phyloP scores from a whole-genome alignment of 768 basidiomycete genomes.

The Kwoniella sp. region DNA sequence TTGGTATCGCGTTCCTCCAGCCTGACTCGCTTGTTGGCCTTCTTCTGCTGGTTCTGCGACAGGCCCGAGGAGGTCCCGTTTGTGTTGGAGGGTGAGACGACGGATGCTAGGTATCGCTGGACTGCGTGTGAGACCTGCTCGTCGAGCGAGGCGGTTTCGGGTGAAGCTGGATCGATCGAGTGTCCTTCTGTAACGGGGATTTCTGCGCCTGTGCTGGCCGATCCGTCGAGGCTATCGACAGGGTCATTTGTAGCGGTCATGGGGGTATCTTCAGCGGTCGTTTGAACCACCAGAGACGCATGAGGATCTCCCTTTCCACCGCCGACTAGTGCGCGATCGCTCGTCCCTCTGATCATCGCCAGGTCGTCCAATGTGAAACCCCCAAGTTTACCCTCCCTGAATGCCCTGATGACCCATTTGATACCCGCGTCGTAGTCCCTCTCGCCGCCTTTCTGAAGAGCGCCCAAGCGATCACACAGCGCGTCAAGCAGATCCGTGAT shows the following conservation, averaged over 20 bases:
- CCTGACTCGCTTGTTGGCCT: constrained; percentile 4
- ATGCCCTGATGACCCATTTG: constrained; percentile 78
- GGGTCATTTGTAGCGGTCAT: background rate
- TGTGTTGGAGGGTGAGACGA: background rate
- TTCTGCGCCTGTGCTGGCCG: background rate
- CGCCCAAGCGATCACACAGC: constrained; percentile 72
- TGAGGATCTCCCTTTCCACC: no score
- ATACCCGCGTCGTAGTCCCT: constrained; percentile 69
- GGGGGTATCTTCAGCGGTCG: no score
- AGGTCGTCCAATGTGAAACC: constrained; percentile 49
- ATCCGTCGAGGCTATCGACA: no score
- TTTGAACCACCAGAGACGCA: no score
- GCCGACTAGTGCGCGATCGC: background rate
- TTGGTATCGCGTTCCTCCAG: constrained; percentile 11
- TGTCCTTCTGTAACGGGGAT: background rate
- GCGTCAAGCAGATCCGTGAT: constrained; percentile 63
- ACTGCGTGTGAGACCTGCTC: constrained; percentile 11
- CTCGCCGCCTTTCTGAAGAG: constrained; percentile 71
- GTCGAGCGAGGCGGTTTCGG: background rate
- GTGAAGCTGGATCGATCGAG: background rate
- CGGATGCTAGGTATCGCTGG: constrained; percentile 4
- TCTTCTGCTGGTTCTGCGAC: constrained; percentile 10
- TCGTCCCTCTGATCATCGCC: background rate
- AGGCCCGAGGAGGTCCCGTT: background rate
- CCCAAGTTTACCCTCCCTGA: constrained; percentile 58